These are phyloP conservation scores for Colletotrichum sp. DNA, from an alignment of 2,329 filamentous ascomycete genomes.

Conservation along the genomic window DNA sequence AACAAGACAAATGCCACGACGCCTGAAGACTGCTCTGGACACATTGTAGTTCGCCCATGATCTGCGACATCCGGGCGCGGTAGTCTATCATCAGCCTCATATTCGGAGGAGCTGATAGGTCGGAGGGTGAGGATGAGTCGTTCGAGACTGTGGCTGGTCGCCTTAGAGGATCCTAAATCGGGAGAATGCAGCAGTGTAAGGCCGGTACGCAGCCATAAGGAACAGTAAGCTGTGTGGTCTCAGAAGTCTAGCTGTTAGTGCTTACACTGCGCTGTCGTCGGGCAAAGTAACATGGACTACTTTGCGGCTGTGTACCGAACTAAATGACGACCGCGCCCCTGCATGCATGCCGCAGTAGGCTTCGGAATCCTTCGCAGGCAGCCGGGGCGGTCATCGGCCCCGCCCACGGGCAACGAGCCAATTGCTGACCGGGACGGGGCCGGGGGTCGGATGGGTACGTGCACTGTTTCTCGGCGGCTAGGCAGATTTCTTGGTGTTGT, in stretches of 20 bases:
- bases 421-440: neutral
- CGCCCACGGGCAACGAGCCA: neutral
- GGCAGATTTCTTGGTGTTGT: neutral
- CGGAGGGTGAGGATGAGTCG: neutral
- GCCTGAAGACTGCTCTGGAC: neutral
- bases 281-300: neutral
- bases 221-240: neutral
- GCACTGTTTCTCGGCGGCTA: neutral
- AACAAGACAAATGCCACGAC: neutral
- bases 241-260: neutral
- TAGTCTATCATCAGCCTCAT: neutral
- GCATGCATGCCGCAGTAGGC: neutral
- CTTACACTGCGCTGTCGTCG: fast-evolving
- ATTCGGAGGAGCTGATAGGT: neutral
- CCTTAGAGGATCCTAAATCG: neutral
- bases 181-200: neutral
- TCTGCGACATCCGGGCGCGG: neutral
- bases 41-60: neutral
- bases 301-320: neutral
- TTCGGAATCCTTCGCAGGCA: neutral
- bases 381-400: neutral
- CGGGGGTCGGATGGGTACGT: neutral
- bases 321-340: neutral
- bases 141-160: neutral
- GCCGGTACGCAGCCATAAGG: neutral